Conservation (phyloP, 495 filamentous ascomycete genomes). For the Lepidopterella palustris region DNA sequence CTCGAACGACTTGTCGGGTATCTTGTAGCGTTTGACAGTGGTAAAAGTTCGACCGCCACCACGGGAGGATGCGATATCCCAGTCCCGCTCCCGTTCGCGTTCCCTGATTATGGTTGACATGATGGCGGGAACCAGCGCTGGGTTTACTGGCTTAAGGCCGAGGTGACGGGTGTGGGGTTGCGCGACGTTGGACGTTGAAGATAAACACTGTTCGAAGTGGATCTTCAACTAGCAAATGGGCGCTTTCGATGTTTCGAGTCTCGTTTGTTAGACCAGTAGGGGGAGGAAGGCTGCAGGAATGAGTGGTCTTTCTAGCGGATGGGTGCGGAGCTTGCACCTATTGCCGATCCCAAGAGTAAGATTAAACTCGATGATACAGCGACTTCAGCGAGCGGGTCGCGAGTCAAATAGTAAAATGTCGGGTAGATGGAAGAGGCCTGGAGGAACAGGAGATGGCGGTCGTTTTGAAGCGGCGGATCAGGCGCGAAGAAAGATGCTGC, state of each 20-base stretch:
- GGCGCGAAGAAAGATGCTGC: slow-evolving; percentile 12
- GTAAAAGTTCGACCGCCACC: slow-evolving; percentile 29
- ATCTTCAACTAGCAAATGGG: background rate
- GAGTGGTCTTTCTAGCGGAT: background rate
- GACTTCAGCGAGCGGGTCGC: background rate
- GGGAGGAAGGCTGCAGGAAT: slow-evolving; percentile 3
- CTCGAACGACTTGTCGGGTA: slow-evolving; percentile 32
- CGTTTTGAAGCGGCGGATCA: slow-evolving; percentile 9
- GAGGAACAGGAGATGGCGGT: background rate
- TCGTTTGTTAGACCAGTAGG: slow-evolving; percentile 2
- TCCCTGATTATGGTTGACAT: slow-evolving; percentile 28
- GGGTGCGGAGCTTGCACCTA: background rate
- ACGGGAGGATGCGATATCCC: slow-evolving; percentile 23
- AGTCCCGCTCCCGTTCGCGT: slow-evolving; percentile 29
- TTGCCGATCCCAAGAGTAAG: background rate
- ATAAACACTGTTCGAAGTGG: background rate
- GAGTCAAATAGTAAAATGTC: background rate
- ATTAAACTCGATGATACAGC: background rate
- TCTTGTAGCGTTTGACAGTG: slow-evolving; percentile 39
- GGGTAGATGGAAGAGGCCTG: slow-evolving; percentile 1
- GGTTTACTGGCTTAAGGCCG: background rate
- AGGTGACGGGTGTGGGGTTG: background rate
- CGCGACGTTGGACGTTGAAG: background rate
- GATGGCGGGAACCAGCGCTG: slow-evolving; percentile 2
- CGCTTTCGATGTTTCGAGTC: background rate